phyloP scores from a whole-genome alignment of 73 alveolate genomes.

The Vitrella brassicaformis region DNA sequence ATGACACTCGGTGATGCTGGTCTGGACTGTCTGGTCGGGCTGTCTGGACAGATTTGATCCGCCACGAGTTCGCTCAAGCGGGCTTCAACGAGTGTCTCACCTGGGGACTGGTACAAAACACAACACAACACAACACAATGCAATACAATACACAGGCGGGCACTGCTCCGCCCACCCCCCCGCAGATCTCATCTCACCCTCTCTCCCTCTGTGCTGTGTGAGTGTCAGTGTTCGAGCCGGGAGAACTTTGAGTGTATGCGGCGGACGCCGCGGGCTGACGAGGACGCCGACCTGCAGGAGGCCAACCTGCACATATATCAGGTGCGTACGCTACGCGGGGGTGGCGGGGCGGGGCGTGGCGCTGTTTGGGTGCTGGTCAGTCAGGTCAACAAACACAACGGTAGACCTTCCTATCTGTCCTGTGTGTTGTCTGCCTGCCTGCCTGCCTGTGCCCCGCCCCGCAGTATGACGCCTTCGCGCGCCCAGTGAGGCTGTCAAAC shows the following conservation, averaged over 20 bases:
- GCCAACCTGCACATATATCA: too few species aligned
- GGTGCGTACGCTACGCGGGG: too few species aligned
- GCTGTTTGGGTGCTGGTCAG: too few species aligned
- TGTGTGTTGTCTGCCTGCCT: background rate
- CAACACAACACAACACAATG: background rate
- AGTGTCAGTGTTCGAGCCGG: background rate
- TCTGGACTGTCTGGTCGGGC: too few species aligned
- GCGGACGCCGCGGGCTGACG: background rate
- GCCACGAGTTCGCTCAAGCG: slow-evolving; percentile 85
- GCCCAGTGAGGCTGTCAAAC: slow-evolving; percentile 52
- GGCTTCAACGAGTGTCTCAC: slow-evolving; percentile 86
- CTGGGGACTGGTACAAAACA: background rate
- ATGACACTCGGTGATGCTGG: too few species aligned
- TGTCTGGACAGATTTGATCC: slow-evolving; percentile 82
- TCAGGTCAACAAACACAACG: too few species aligned
- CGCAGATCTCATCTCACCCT: background rate
- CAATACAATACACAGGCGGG: background rate
- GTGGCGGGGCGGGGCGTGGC: too few species aligned
- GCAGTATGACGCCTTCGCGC: slow-evolving; percentile 23
- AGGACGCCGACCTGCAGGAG: too few species aligned
- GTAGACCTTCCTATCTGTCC: background rate
- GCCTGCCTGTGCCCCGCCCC: background rate
- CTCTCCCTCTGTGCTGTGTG: background rate
- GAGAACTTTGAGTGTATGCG: background rate
- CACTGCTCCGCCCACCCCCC: background rate